Percentiles rank a stretch among this genome's conserved stretches.
These are phyloP conservation scores for Penicillium paradoxum DNA, from an alignment of 495 filamentous ascomycete genomes.

Conservation along the genomic window DNA sequence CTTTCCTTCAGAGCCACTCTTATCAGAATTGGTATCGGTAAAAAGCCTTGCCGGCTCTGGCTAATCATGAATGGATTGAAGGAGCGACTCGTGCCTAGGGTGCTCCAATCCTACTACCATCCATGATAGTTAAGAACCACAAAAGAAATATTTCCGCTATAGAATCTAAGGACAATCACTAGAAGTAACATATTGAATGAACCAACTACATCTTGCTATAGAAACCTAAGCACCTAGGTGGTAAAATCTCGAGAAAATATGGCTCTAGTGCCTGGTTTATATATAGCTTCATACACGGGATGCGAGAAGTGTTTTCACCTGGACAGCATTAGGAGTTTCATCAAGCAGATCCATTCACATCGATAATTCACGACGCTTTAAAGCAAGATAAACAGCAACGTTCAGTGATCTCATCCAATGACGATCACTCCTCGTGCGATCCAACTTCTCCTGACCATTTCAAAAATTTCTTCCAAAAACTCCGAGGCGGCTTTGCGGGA, in stretches of 20 bases:
- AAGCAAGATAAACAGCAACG: constrained; percentile 1
- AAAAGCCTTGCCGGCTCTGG: no score
- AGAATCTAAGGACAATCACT: constrained; percentile 1
- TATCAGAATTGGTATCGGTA: no score
- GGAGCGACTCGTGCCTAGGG: no score
- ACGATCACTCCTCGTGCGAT: neutral
- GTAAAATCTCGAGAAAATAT: neutral
- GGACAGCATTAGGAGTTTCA: constrained; percentile 3
- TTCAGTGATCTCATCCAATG: neutral
- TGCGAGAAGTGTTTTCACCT: neutral
- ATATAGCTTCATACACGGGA: neutral
- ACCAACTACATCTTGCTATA: constrained; percentile 1
- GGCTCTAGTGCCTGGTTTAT: neutral
- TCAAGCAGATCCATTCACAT: neutral
- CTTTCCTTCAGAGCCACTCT: no score
- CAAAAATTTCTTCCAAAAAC: neutral
- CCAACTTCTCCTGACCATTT: neutral
- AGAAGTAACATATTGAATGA: constrained; percentile 2
- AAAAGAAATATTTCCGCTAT: neutral
- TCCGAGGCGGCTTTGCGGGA: neutral
- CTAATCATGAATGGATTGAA: no score
- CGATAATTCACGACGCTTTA: neutral
- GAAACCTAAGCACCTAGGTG: neutral
- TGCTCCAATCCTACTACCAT: no score
- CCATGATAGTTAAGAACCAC: neutral